Evolutionary conservation across 2,329 filamentous ascomycete species (phyloP).

Genomic region (Botrytis tulipae): DNA sequence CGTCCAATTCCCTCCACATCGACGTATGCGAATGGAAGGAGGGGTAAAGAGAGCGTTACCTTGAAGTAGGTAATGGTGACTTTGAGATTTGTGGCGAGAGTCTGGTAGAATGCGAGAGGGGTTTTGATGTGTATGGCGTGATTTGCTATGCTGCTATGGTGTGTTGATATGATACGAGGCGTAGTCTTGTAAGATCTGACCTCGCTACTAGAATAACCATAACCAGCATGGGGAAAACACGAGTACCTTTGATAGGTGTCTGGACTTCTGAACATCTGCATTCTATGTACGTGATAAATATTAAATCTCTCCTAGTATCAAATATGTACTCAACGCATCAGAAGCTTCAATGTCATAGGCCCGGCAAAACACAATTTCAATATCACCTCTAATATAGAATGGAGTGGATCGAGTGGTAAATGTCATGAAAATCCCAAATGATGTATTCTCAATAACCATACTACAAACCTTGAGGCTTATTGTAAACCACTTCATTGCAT

Average conservation of each 20-base stretch:
- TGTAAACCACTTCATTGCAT: neutral
- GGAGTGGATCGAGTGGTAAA: neutral
- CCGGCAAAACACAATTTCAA: neutral
- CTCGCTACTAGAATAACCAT: neutral
- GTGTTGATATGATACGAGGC: neutral
- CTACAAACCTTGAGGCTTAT: neutral
- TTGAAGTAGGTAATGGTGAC: neutral
- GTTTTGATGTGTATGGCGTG: neutral
- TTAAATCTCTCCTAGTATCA: neutral
- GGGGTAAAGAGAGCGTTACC: neutral
- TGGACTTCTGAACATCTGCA: neutral
- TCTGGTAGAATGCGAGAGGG: neutral
- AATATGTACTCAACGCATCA: neutral
- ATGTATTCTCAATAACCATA: neutral
- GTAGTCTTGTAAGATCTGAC: neutral
- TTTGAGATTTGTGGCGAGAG: neutral
- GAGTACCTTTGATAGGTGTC: neutral
- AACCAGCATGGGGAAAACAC: neutral
- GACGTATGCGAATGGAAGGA: neutral
- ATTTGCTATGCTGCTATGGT: neutral
- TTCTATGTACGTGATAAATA: neutral
- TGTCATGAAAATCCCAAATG: neutral
- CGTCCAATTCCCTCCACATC: too few species aligned
- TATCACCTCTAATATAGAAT: too few species aligned
- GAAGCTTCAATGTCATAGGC: neutral